Conservation (phyloP, 495 filamentous ascomycete genomes). For the Trichoderma virens region DNA sequence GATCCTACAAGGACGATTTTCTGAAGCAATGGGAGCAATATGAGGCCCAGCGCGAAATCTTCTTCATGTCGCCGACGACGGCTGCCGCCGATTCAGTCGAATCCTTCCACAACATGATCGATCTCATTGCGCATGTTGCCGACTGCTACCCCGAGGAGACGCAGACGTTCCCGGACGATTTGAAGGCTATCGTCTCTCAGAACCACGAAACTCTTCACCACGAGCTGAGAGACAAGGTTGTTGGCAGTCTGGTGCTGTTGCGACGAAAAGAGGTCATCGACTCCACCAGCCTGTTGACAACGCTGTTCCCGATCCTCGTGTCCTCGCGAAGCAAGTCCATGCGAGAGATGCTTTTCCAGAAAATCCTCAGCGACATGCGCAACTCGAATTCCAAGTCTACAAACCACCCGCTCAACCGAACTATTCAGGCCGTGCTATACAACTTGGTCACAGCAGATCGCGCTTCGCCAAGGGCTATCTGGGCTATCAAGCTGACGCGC, state of each 20-base stretch:
- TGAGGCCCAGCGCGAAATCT: conserved; percentile 82
- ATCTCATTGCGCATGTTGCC: conserved; percentile 85
- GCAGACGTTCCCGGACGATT: conserved; percentile 66
- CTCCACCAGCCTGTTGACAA: conserved; percentile 72
- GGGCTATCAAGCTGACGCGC: conserved; percentile 69
- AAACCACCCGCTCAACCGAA: conserved; percentile 87
- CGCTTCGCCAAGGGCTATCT: conserved; percentile 75
- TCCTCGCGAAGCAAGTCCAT: conserved; percentile 81
- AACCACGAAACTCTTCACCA: conserved; percentile 74
- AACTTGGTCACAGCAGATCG: conserved; percentile 82
- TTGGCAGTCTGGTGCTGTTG: conserved; percentile 79
- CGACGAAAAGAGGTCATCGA: conserved; percentile 88
- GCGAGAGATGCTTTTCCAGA: conserved; percentile 74
- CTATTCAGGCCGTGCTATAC: conserved; percentile 85
- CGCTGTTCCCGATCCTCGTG: conserved; percentile 85
- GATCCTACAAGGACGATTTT: conserved; percentile 82
- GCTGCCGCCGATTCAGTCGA: conserved; percentile 68
- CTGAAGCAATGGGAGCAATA: conserved; percentile 85
- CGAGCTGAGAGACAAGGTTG: conserved; percentile 87
- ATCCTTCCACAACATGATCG: conserved; percentile 75
- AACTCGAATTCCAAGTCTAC: conserved; percentile 74
- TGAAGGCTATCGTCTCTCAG: conserved; percentile 67
- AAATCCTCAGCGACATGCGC: conserved; percentile 84
- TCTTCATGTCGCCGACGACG: conserved; percentile 70
- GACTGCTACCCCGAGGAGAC: conserved; percentile 84